Evolutionary conservation across 139 green algal species (phyloP).

Genomic region (Pleodorina starrii): DNA sequence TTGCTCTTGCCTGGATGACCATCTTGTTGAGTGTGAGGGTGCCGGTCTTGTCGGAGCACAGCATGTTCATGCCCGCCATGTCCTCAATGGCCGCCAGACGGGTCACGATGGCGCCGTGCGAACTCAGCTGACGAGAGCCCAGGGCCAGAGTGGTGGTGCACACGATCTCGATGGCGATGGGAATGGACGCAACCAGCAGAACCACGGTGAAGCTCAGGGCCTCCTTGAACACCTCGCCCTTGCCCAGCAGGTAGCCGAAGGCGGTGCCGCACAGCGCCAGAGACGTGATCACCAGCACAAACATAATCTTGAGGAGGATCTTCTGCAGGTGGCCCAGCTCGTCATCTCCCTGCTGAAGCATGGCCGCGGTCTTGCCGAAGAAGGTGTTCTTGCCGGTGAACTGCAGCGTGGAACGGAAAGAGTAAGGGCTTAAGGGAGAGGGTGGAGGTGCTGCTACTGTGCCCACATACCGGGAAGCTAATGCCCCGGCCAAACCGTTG

Average conservation of each 20-base stretch:
- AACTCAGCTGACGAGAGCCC: conserved; percentile 77
- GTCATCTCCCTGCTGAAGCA: conserved; percentile 72
- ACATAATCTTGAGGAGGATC: conserved; percentile 83
- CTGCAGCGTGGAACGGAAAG: conserved; percentile 13
- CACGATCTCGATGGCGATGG: conserved; percentile 85
- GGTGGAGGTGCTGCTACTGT: too few relatives aligned
- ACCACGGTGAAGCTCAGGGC: conserved; percentile 61
- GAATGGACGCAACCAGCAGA: conserved; percentile 85
- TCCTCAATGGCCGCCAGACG: conserved; percentile 90
- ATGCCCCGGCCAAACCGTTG: too few relatives aligned
- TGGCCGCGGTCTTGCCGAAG: conserved; percentile 88
- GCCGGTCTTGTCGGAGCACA: conserved; percentile 92
- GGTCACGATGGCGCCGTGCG: conserved; percentile 87
- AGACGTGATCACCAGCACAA: conserved; percentile 75
- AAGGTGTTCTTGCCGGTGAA: conserved; percentile 87
- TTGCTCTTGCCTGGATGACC: conserved; percentile 79
- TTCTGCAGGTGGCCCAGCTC: conserved; percentile 83
- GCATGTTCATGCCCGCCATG: conserved; percentile 94
- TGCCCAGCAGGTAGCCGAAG: conserved; percentile 79
- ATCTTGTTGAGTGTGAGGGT: conserved; percentile 95
- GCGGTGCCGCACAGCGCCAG: conserved; percentile 77
- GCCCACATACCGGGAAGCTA: too few relatives aligned
- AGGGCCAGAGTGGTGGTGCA: conserved; percentile 89
- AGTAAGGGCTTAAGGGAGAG: not conserved
- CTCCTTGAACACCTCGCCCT: conserved; percentile 5